Evolutionary conservation across 345 rosid species (phyloP), one percentile per base, ranked within the genome.

Genomic region (Geranium brycei): DNA sequence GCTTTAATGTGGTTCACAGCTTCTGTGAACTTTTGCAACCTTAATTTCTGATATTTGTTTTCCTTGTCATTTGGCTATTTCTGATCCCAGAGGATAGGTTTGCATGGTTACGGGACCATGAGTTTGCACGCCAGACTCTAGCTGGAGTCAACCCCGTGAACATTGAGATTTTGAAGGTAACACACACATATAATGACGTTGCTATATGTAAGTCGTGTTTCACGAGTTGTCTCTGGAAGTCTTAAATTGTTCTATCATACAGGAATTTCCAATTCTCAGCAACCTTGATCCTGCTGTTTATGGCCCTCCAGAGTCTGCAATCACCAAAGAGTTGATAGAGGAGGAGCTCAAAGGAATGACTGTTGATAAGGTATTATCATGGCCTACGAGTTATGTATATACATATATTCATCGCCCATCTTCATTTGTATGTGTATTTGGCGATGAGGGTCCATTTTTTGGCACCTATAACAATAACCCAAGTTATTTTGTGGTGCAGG

Each of bases 141-240:
- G 97, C 96, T 23, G 98, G 96, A 68, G 97, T 92, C 63, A 89
- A 92, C 65, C 96, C 98, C 1, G 93, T 89, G 32, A 82, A 78
- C 77, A 89, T 92, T 60, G 84, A 86, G 83, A 67, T 89, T 66
- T 61, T 89, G 14, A 89, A 77, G 93, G 96, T 81, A 41, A 56
- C 31, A 60, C 28, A 23, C 28, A 23, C 28, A 35, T 60, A 55
- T 19, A 8, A 13, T 47, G 53, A 47, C 15, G 3, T 10, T 47
- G 13, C 15, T 47, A 47, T 47, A 15, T 8, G 15, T 47, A 3
- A 47, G 53, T 47, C 53, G 11, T 47, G 53, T 47, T 47, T 47
- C 53, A 11, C 3, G 53, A 32, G 15, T 38, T 16, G 57, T 47
- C 51, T 19, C 51, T 23, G 13, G 30, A 23, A 62, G 60, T 62